A percentile compares a stretch with the other conserved stretches of the same genome.
These are phyloP conservation scores for Leccinum aurantiacum DNA, from an alignment of 768 basidiomycete genomes.

Conservation along the genomic window DNA sequence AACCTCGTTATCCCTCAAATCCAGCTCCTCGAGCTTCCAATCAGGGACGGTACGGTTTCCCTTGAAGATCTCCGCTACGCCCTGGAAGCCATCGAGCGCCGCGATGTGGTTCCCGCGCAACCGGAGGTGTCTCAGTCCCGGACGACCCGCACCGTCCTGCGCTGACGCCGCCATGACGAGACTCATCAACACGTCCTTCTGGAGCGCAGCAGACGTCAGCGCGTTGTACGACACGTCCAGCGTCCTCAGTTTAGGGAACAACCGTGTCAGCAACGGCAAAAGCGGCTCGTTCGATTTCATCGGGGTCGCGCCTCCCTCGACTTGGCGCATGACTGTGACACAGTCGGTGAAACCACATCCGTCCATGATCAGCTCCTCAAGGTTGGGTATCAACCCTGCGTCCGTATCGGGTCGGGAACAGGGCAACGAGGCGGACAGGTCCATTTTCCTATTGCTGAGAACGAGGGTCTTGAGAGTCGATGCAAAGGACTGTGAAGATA, in stretches of 20 bases:
- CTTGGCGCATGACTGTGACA: constrained; percentile 46
- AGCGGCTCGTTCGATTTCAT: constrained; percentile 53
- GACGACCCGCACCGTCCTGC: constrained; percentile 30
- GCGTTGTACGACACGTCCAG: constrained; percentile 78
- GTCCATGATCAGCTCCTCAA: constrained; percentile 76
- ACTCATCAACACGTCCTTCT: constrained; percentile 44
- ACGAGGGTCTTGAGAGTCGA: constrained; percentile 55
- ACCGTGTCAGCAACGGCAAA: constrained; percentile 54
- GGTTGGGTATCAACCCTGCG: constrained; percentile 51
- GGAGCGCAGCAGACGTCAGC: constrained; percentile 55
- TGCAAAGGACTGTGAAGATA: constrained; percentile 61
- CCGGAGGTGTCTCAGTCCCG: constrained; percentile 63
- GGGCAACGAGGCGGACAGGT: constrained; percentile 63
- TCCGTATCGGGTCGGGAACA: constrained; percentile 26
- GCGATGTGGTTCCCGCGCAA: constrained; percentile 68
- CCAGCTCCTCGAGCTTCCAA: constrained; percentile 82
- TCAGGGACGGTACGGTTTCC: constrained; percentile 58
- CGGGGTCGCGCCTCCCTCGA: constrained; percentile 34
- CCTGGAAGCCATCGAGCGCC: constrained; percentile 61
- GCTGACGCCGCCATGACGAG: constrained; percentile 53
- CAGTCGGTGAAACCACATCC: constrained; percentile 67
- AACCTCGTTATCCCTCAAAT: constrained; percentile 81
- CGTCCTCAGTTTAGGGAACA: constrained; percentile 70
- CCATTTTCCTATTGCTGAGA: constrained; percentile 65
- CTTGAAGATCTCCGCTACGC: constrained; percentile 62